Evolutionary conservation across 495 filamentous ascomycete genomes (phyloP).

Genomic region (Stereocaulon alpinum): DNA sequence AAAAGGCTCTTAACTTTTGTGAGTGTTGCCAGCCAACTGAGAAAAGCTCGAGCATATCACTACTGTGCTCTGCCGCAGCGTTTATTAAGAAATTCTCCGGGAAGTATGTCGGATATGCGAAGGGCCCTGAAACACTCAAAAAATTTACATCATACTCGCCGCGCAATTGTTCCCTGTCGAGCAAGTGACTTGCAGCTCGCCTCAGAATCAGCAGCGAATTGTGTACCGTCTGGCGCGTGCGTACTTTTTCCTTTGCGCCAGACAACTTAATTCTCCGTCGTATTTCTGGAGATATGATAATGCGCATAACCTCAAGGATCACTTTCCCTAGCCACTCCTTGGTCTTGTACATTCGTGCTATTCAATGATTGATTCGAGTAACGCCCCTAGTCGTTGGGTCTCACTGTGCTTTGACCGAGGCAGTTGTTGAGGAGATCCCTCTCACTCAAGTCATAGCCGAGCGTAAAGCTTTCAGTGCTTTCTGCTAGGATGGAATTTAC

Average conservation of each 20-base stretch:
- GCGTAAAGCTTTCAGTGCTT: conserved; percentile 5
- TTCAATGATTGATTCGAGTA: conserved; percentile 19
- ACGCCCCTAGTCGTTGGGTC: conserved; percentile 4
- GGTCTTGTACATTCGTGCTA: conserved; percentile 9
- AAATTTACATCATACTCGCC: conserved; percentile 3
- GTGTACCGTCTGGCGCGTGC: conserved; percentile 6
- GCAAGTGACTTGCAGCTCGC: background rate
- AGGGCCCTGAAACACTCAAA: conserved; percentile 1
- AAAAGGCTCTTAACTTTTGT: background rate
- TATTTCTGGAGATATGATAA: conserved; percentile 4
- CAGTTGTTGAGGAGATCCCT: background rate
- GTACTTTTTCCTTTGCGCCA: conserved; percentile 5
- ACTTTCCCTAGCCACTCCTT: conserved; percentile 9
- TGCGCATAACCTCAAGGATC: conserved; percentile 14
- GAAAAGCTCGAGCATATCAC: conserved; percentile 12
- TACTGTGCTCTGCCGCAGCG: conserved; percentile 3
- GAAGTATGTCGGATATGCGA: conserved; percentile 5
- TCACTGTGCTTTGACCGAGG: conserved; percentile 17
- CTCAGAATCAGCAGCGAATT: background rate
- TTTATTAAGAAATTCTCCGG: conserved; percentile 7
- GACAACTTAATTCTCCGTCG: conserved; percentile 6
- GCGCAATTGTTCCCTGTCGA: background rate
- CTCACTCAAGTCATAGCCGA: conserved; percentile 12
- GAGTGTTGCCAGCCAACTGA: conserved; percentile 1
- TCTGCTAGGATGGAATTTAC: conserved; percentile 9